Conservation (phyloP, 2,329 filamentous ascomycete genomes). For the Cladobotryum protrusum region DNA sequence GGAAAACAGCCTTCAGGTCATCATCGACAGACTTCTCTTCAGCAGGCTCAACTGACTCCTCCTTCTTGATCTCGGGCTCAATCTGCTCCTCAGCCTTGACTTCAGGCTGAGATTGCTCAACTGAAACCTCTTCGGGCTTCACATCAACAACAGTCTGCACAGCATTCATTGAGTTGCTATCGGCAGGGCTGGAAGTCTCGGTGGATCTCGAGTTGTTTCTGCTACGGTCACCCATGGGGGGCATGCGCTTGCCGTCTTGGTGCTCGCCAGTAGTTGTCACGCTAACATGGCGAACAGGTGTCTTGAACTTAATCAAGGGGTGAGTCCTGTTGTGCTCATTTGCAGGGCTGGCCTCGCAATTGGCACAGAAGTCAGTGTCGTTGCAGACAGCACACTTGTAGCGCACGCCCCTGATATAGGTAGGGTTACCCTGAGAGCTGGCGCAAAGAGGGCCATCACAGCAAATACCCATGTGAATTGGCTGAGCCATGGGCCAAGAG, state of each 20-base stretch:
- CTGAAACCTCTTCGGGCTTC: slow-evolving; percentile 48
- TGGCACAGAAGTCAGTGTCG: slow-evolving; percentile 90
- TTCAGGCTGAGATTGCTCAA: slow-evolving; percentile 14
- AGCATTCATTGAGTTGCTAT: slow-evolving; percentile 41
- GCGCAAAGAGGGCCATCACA: slow-evolving; percentile 91
- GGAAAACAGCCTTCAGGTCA: slow-evolving; percentile 53
- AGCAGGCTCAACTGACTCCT: slow-evolving; percentile 14
- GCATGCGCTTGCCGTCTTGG: slow-evolving; percentile 56
- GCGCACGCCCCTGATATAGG: slow-evolving; percentile 77
- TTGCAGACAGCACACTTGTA: slow-evolving; percentile 98
- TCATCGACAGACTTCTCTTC: slow-evolving; percentile 16
- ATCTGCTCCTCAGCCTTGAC: slow-evolving; percentile 15
- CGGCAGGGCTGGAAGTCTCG: slow-evolving; percentile 36
- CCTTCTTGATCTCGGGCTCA: slow-evolving; percentile 16
- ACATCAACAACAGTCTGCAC: slow-evolving; percentile 71
- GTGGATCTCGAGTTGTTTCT: slow-evolving; percentile 43
- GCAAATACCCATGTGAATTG: slow-evolving; percentile 76
- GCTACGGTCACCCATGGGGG: slow-evolving; percentile 62
- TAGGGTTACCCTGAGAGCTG: slow-evolving; percentile 44
- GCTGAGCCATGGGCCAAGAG: slow-evolving; percentile 17
- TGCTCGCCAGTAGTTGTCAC: slow-evolving; percentile 81
- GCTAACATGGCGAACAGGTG: slow-evolving; percentile 78
- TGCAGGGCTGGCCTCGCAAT: slow-evolving; percentile 80
- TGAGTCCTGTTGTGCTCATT: slow-evolving; percentile 93
- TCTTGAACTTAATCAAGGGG: slow-evolving; percentile 94